Evolutionary conservation across 129 eudicot species (phyloP), one percentile per base, ranked within the genome.

Genomic region (Flaveria linearis): DNA sequence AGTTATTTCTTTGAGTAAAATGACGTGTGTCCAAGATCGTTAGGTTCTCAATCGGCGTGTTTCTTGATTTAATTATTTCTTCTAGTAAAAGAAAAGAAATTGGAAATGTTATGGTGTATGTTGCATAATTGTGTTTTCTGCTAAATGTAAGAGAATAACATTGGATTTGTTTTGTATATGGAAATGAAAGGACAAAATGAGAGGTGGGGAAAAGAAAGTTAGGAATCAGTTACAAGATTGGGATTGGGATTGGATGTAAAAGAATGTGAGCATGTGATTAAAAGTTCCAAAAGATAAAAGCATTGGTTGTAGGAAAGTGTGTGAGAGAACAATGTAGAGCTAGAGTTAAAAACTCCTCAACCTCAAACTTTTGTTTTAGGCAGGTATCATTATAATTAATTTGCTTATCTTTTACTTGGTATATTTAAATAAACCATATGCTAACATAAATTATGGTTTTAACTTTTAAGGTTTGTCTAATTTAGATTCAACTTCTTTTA

Each of bases 181-280:
- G 52, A 33, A 71, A 78, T 78, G 77, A 71, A 78, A 36, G 77
- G 78, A 64, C 72, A 63, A 36, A 71, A 62, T 65, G 50, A 61
- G 57, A 61, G 46, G 64, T 11, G 18, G 28, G 42, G 52, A 67
- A 67, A 67, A 46, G 49, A 64, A 64, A 5, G 41, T 64, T 50
- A 47, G 72, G 63, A 52, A 65, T 68, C 9, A 41, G 17, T 42
- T 11, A 42, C 77, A 72, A 71, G 45, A 33, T 71, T 62, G 49
- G 7, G 61, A 43, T 74, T 33, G 67, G 72, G 82, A 78, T 57
- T 71, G 71, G 82, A 78, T 53, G 83, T 71, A 79, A 79, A 71
- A 63, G 83, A 79, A 79, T 63, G 82, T 60, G 65, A 52, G 73
- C 83, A 79, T 79, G 83, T 79, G 83, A 79, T 62, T 33, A 63